phyloP scores from a whole-genome alignment of 345 rosid genomes.

The Eucalyptus decipiens region DNA sequence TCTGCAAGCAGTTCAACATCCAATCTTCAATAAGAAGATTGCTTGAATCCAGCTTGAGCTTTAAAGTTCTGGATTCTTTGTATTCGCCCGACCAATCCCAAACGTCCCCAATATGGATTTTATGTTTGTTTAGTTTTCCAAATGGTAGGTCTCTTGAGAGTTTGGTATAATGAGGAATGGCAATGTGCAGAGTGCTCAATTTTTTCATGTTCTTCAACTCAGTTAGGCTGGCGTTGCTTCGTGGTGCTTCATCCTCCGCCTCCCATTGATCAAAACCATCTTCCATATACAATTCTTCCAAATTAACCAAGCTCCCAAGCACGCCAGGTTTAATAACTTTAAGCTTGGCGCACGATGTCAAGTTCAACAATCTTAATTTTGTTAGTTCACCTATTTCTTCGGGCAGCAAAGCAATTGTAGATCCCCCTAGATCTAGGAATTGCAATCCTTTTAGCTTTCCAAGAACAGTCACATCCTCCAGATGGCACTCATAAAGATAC shows the following conservation, averaged over 20 bases:
- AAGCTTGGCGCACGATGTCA: neutral
- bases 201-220: conserved; percentile 1
- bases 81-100: accelerated
- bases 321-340: neutral
- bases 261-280: neutral
- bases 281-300: conserved; percentile 9
- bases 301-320: neutral
- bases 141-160: neutral
- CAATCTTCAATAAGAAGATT: neutral
- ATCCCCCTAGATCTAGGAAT: neutral
- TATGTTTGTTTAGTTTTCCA: neutral
- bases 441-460: neutral
- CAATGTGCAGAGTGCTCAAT: neutral
- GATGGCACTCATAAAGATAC: neutral
- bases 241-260: neutral
- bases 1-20: accelerated
- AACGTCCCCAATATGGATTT: neutral
- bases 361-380: neutral
- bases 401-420: conserved; percentile 2
- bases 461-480: neutral
- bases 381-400: neutral
- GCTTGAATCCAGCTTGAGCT: neutral
- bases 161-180: neutral
- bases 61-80: neutral
- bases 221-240: neutral